Conservation (phyloP, 1,139 yeast species). For the Hemisphaericaspora lyxosophila region DNA sequence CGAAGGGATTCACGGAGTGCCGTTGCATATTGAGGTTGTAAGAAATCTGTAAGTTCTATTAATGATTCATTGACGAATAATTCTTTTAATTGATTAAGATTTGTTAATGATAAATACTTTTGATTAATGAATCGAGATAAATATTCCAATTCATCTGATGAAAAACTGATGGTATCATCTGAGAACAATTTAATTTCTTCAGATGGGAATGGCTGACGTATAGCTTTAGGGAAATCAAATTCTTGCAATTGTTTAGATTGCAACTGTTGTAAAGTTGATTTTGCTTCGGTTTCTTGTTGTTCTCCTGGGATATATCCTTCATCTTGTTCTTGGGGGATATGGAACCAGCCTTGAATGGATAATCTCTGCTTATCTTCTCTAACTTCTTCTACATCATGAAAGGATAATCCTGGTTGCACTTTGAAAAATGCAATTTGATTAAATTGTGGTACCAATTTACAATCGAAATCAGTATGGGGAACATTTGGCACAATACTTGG, state of each 20-base stretch:
- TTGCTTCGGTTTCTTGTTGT: constrained; percentile 71
- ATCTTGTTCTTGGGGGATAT: constrained; percentile 92
- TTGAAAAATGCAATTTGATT: constrained; percentile 95
- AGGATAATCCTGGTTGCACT: constrained; percentile 93
- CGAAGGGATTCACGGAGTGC: constrained; percentile 49
- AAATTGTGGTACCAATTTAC: constrained; percentile 84
- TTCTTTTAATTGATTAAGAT: constrained; percentile 34
- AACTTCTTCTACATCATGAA: constrained; percentile 98
- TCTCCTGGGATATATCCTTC: constrained; percentile 80
- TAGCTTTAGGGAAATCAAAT: constrained; percentile 73
- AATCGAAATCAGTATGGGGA: constrained; percentile 74
- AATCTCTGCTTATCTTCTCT: constrained; percentile 84
- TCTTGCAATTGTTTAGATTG: constrained; percentile 77
- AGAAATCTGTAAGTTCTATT: constrained; percentile 63
- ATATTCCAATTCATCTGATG: constrained; percentile 43
- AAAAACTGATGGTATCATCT: constrained; percentile 17
- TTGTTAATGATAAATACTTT: constrained; percentile 46
- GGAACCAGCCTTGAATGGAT: constrained; percentile 98
- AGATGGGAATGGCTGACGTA: constrained; percentile 32
- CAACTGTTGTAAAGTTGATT: constrained; percentile 76
- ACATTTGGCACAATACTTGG: constrained; percentile 88
- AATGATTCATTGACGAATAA: constrained; percentile 67
- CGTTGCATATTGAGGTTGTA: constrained; percentile 56
- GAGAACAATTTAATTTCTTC: constrained; percentile 30
- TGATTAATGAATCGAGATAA: constrained; percentile 57